Percentiles rank a stretch among this genome's conserved stretches.
phyloP scores from a whole-genome alignment of 108 stramenopile species.

The Cyclostephanos invisitatus region DNA sequence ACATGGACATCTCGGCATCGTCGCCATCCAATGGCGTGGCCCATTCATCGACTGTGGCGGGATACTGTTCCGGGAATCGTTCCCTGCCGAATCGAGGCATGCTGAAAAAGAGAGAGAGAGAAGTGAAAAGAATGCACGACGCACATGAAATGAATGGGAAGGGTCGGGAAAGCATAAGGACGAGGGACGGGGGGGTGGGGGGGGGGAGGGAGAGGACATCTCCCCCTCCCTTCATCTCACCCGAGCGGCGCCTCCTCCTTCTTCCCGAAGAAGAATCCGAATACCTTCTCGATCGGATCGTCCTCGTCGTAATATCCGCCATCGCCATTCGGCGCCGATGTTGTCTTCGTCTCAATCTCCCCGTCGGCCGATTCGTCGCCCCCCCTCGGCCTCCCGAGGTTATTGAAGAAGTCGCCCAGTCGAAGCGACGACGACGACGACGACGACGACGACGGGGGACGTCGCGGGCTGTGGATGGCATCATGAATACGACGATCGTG shows the following conservation, averaged over 20 bases:
- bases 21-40: slow-evolving; percentile 75
- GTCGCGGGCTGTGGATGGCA: not conserved
- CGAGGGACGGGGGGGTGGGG: not conserved
- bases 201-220: slow-evolving; percentile 8
- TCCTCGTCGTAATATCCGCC: slow-evolving; percentile 55
- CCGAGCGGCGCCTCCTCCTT: slow-evolving; percentile 73
- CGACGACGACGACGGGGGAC: not conserved
- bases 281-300: slow-evolving; percentile 86
- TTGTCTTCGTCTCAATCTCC: not conserved
- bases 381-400: not conserved
- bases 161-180: no score
- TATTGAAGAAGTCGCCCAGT: not conserved
- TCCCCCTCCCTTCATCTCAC: slow-evolving; percentile 26
- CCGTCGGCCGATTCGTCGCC: not conserved
- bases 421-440: not conserved
- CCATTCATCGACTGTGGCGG: slow-evolving; percentile 68
- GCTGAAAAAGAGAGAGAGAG: not conserved
- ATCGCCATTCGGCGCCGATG: slow-evolving; percentile 6
- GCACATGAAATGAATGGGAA: not conserved
- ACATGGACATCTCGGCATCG: slow-evolving; percentile 58
- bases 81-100: slow-evolving; percentile 51
- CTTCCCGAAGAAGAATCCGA: slow-evolving; percentile 83
- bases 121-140: not conserved
- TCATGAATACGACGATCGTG: not conserved
- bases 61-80: slow-evolving; percentile 84